A percentile compares a stretch with the other conserved stretches of the same genome.
These are phyloP conservation scores for Termitomyces sp. DNA, from an alignment of 768 basidiomycete species.

Conservation along the genomic window DNA sequence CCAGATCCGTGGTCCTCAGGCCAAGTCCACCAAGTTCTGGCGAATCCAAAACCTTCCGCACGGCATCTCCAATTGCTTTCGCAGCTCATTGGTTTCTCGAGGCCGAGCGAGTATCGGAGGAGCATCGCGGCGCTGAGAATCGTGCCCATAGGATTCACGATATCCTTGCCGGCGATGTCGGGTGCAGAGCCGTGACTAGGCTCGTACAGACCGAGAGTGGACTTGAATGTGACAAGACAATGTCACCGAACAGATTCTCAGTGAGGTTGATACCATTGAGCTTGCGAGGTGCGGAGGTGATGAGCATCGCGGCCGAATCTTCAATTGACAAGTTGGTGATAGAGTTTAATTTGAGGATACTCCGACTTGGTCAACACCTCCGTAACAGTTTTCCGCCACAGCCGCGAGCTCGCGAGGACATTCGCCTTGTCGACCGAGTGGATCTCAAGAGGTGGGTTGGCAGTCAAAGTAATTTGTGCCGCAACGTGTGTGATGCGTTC, in stretches of 20 bases:
- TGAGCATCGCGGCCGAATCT: slow-evolving; percentile 96
- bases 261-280: slow-evolving; percentile 95
- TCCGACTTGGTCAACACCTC: no score
- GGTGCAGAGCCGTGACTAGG: slow-evolving; percentile 96
- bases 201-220: slow-evolving; percentile 89
- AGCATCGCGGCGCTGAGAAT: slow-evolving; percentile 94
- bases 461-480: no score
- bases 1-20: slow-evolving; percentile 82
- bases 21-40: slow-evolving; percentile 68
- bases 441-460: no score
- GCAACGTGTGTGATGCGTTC: no score
- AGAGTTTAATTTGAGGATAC: no score
- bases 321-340: slow-evolving; percentile 92
- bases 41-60: slow-evolving; percentile 81
- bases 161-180: slow-evolving; percentile 88
- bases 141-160: slow-evolving; percentile 93
- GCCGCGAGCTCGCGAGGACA: no score
- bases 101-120: slow-evolving; percentile 89
- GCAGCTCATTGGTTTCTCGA: slow-evolving; percentile 87
- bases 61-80: slow-evolving; percentile 83
- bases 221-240: no score
- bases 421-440: no score
- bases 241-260: slow-evolving; percentile 96
- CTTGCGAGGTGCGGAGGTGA: slow-evolving; percentile 85
- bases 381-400: no score